A percentile compares a stretch with the other conserved stretches of the same genome.
These are phyloP conservation scores for Solanum lignicaule DNA, from an alignment of 257 asterid genomes.

Conservation along the genomic window DNA sequence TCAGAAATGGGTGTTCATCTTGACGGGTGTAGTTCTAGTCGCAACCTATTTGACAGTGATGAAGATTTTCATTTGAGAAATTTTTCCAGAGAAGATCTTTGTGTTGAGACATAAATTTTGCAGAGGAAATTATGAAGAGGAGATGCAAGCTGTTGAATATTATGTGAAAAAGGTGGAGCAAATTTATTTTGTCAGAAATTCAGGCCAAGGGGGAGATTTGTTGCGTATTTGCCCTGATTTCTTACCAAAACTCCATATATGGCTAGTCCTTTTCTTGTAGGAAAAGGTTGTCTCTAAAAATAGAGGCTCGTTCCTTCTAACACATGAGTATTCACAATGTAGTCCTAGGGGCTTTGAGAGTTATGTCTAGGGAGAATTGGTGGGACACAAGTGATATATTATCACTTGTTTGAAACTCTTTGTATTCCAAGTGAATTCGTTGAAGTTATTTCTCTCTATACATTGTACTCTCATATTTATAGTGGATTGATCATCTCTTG, in stretches of 20 bases:
- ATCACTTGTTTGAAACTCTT: neutral
- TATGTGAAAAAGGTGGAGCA: neutral
- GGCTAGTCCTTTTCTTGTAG: neutral
- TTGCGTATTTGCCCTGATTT: neutral
- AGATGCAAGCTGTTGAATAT: neutral
- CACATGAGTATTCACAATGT: neutral
- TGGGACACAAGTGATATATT: neutral
- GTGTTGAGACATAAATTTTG: neutral
- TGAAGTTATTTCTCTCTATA: neutral
- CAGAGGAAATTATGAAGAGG: neutral
- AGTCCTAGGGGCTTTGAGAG: neutral
- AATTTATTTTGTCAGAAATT: neutral
- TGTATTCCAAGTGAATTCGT: neutral
- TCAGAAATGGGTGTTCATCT: too few species aligned
- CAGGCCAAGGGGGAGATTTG: neutral
- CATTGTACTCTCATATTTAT: neutral
- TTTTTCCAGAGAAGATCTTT: neutral
- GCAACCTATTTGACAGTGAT: too few species aligned
- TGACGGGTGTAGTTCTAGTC: too few species aligned
- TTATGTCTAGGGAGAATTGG: neutral
- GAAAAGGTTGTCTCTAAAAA: neutral
- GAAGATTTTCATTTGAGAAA: neutral
- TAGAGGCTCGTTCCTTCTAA: neutral
- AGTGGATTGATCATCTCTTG: neutral
- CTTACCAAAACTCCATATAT: neutral